These are phyloP conservation scores for Alisma plantagoaquatica DNA, from an alignment of 106 monocot species.

Conservation along the genomic window DNA sequence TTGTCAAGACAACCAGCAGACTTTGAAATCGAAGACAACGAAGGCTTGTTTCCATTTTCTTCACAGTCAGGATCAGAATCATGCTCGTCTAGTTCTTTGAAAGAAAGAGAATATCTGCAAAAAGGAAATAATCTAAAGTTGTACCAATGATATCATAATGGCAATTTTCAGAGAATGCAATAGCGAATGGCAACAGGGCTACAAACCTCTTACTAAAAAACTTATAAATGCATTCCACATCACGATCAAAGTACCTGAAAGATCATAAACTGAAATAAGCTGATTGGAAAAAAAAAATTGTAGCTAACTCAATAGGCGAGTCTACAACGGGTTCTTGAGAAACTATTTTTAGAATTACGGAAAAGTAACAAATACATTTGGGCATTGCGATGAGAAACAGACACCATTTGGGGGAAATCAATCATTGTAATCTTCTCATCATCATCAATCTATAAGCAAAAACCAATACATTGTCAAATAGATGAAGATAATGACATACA, in stretches of 20 bases:
- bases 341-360: no score
- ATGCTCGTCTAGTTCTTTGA: constrained; percentile 31
- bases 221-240: constrained; percentile 87
- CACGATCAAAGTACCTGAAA: constrained; percentile 98
- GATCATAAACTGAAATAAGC: neutral
- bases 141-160: no score
- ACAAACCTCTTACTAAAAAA: constrained; percentile 81
- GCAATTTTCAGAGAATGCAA: no score
- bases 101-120: no score
- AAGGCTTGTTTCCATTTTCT: constrained; percentile 47
- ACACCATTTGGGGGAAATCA: constrained; percentile 99
- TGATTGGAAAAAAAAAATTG: no score
- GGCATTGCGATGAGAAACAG: constrained; percentile 93
- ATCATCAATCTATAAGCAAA: constrained; percentile 70
- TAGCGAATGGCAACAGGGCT: no score
- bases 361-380: constrained; percentile 52
- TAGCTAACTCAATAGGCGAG: no score
- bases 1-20: constrained; percentile 68
- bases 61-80: constrained; percentile 36
- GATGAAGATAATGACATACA: no score
- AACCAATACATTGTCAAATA: no score
- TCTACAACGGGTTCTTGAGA: no score
- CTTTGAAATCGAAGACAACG: constrained; percentile 70
- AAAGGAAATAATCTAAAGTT: no score
- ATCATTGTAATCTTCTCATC: constrained; percentile 87